Evolutionary conservation across 345 rosid genomes (phyloP), one percentile per base, ranked within the genome.

Genomic region (Camelina hispida): DNA sequence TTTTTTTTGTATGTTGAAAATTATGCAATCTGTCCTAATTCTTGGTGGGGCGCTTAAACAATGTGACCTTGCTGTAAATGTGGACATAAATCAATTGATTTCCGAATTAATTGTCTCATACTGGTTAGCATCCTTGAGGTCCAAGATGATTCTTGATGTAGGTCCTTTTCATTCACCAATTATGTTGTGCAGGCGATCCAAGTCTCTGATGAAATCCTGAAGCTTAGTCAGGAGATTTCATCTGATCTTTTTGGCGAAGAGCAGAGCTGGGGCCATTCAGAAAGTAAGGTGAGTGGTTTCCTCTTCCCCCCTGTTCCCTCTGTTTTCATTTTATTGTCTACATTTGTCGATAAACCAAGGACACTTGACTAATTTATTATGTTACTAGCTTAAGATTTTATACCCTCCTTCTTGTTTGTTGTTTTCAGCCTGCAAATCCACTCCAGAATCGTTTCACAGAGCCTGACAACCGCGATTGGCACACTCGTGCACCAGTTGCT

Each of bases 381-480:
- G 32, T 58, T 71, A 3, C 12, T 12, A n/a, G 13, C 38, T 12
- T 42, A 34, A 62, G 44, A 42, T 30, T 28, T 35, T 9, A 16
- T 37, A n/a, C 13, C 44, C 34, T 9, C 11, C n/a, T 54, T 61
- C 32, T 54, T 70, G 54, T 63, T 70, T 70, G 25, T 63, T 34
- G 38, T 70, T 56, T 53, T 70, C 83, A 88, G 97, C 79, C 72
- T 17, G 79, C 72, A 51, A 83, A 5, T 83, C 90, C 83, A 80
- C 20, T 73, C 78, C 94, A 71, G 76, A 79, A 66, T 74, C 94
- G 97, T 37, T 92, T 81, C 69, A 76, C 88, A 32, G 96, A 95
- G 83, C 84, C 88, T 30, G 97, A 92, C 81, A 95, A 80, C 78
- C 97, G 97, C 62, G 96, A 95, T 69, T 95, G 97, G 97, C 97